Evolutionary conservation across 2,329 filamentous ascomycete species (phyloP).

Genomic region (Talaromyces pinophilus): DNA sequence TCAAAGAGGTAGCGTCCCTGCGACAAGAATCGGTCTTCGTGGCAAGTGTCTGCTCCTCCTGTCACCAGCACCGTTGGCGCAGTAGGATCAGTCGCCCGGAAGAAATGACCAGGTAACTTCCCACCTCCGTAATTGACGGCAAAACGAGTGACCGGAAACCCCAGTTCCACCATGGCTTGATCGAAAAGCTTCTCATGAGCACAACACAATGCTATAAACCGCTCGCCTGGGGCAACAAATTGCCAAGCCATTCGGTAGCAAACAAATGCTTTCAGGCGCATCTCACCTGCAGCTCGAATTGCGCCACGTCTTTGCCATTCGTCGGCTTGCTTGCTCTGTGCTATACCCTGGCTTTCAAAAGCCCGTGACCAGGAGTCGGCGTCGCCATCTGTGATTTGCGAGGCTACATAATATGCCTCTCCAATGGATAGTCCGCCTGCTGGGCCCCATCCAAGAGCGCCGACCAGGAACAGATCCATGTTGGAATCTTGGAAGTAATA

Average conservation of each 20-base stretch:
- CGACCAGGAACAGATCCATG: neutral
- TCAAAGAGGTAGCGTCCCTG: neutral
- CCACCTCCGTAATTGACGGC: neutral
- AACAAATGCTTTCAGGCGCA: neutral
- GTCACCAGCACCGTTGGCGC: neutral
- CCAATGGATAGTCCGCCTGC: neutral
- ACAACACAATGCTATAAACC: neutral
- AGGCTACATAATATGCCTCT: slow-evolving; percentile 7
- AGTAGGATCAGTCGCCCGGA: neutral
- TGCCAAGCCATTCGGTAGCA: neutral
- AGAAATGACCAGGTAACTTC: neutral
- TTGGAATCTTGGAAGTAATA: neutral
- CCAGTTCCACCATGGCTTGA: neutral
- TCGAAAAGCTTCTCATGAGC: neutral
- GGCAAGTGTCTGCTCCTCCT: neutral
- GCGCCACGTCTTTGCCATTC: neutral
- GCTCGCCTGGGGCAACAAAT: neutral
- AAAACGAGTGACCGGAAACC: neutral
- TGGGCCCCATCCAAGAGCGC: neutral
- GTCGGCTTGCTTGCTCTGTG: neutral
- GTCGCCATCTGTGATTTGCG: slow-evolving; percentile 4
- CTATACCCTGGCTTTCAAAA: neutral
- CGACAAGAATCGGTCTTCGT: neutral
- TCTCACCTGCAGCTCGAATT: neutral
- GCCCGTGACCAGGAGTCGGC: slow-evolving; percentile 3